Evolutionary conservation across 2,329 filamentous ascomycete species (phyloP).

Genomic region (Biscogniauxia mediterranea): DNA sequence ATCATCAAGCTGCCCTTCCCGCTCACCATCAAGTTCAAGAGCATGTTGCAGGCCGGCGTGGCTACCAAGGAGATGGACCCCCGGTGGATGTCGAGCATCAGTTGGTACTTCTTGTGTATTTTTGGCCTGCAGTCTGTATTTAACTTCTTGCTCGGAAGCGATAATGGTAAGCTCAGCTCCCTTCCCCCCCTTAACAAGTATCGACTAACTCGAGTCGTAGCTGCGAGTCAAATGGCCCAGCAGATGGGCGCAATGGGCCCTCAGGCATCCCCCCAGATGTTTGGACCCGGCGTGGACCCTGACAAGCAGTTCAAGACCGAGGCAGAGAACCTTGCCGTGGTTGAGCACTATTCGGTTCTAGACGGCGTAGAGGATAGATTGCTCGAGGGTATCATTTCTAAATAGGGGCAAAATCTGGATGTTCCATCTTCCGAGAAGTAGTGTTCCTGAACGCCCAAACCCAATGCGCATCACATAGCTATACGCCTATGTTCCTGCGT

Average conservation of each 20-base stretch:
- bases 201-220: conserved; percentile 47
- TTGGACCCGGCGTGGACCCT: conserved; percentile 88
- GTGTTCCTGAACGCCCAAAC: conserved; percentile 10
- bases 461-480: conserved; percentile 3
- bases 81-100: conserved; percentile 96
- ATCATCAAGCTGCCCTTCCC: conserved; percentile 99
- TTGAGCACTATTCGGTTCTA: conserved; percentile 89
- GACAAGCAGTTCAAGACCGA: conserved; percentile 93
- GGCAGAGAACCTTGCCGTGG: conserved; percentile 91
- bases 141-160: conserved; percentile 91
- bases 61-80: conserved; percentile 95
- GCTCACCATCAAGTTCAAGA: conserved; percentile 98
- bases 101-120: conserved; percentile 97
- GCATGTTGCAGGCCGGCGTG: conserved; percentile 96
- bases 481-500: neutral
- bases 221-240: conserved; percentile 86
- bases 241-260: conserved; percentile 76
- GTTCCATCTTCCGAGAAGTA: conserved; percentile 6
- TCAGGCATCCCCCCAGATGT: conserved; percentile 65
- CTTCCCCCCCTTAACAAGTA: neutral
- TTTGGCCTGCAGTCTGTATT: conserved; percentile 97
- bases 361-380: conserved; percentile 86
- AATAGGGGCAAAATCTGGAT: conserved; percentile 19
- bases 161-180: conserved; percentile 70
- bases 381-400: conserved; percentile 53